Percentiles rank a stretch among this genome's conserved stretches.
Evolutionary conservation across 441 rosid genomes (phyloP).

Genomic region (Syzygium syzygioides): DNA sequence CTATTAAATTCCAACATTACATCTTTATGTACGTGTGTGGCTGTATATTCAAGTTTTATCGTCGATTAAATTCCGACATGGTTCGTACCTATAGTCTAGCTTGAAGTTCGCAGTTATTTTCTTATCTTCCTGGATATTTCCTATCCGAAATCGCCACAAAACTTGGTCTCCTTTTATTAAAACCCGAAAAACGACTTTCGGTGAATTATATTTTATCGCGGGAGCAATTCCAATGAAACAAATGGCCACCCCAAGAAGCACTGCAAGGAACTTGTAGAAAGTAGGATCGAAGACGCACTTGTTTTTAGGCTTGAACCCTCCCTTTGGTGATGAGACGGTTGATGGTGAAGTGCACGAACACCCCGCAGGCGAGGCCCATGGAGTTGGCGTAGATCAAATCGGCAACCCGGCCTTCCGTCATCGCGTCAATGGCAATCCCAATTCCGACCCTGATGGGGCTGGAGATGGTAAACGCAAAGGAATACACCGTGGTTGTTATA

Average conservation of each 20-base stretch:
- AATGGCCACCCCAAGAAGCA: conserved; percentile 38
- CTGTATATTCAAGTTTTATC: no score
- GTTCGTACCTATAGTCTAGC: no score
- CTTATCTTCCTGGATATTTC: no score
- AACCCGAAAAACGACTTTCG: no score
- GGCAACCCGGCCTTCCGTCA: conserved; percentile 42
- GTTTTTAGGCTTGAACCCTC: conserved; percentile 44
- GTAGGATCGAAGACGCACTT: conserved; percentile 40
- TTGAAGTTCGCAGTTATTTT: no score
- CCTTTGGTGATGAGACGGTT: conserved; percentile 67
- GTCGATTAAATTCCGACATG: no score
- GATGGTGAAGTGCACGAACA: conserved; percentile 55
- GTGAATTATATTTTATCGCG: no score
- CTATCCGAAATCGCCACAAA: no score
- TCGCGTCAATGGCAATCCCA: conserved; percentile 60
- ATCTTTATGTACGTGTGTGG: no score
- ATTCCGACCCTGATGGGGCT: conserved; percentile 67
- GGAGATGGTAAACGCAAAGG: conserved; percentile 57
- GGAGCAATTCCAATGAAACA: no score
- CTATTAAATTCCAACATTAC: no score
- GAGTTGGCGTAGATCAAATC: conserved; percentile 62
- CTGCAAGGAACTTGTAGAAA: conserved; percentile 47
- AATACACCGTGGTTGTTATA: conserved; percentile 37
- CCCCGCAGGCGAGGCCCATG: conserved; percentile 58
- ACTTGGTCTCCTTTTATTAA: no score